Percentiles rank a stretch among this genome's conserved stretches.
phyloP scores from a whole-genome alignment of 2,329 filamentous ascomycete genomes.

The Pseudopyricularia cyperi region DNA sequence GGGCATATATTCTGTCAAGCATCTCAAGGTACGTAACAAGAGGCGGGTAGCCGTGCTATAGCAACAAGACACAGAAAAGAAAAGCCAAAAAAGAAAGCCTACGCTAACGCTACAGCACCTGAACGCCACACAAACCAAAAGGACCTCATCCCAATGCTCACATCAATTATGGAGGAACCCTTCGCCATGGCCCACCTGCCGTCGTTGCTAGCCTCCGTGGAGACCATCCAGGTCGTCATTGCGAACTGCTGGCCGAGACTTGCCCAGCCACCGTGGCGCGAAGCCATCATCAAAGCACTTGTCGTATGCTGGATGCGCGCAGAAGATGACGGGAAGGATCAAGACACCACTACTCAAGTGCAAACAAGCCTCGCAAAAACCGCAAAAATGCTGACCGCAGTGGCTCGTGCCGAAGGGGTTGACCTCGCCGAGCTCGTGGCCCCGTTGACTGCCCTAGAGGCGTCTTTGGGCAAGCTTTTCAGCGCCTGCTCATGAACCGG shows the following conservation, averaged over 20 bases:
- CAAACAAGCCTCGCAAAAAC: conserved; percentile 14
- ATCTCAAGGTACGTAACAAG: conserved; percentile 43
- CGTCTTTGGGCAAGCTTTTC: conserved; percentile 20
- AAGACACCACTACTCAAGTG: background rate
- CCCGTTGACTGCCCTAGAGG: conserved; percentile 23
- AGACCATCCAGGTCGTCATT: conserved; percentile 44
- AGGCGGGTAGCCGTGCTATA: too few species aligned
- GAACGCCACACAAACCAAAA: conserved; percentile 15
- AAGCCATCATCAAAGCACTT: conserved; percentile 50
- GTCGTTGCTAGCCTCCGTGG: conserved; percentile 37
- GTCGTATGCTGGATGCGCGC: conserved; percentile 50
- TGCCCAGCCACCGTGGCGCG: conserved; percentile 35
- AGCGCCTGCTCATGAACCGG: background rate
- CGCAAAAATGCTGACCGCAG: conserved; percentile 20
- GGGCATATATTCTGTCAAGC: conserved; percentile 50
- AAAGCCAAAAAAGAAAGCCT: background rate
- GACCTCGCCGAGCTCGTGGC: conserved; percentile 16
- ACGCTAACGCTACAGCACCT: background rate
- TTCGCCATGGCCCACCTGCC: conserved; percentile 45
- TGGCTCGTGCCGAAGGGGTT: conserved; percentile 12
- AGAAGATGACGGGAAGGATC: conserved; percentile 18
- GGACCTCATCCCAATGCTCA: conserved; percentile 55
- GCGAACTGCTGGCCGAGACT: conserved; percentile 59
- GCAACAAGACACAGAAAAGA: background rate
- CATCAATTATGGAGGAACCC: conserved; percentile 52